Evolutionary conservation across 805 yeast species (phyloP).

Genomic region (Pichia ethanolica): DNA sequence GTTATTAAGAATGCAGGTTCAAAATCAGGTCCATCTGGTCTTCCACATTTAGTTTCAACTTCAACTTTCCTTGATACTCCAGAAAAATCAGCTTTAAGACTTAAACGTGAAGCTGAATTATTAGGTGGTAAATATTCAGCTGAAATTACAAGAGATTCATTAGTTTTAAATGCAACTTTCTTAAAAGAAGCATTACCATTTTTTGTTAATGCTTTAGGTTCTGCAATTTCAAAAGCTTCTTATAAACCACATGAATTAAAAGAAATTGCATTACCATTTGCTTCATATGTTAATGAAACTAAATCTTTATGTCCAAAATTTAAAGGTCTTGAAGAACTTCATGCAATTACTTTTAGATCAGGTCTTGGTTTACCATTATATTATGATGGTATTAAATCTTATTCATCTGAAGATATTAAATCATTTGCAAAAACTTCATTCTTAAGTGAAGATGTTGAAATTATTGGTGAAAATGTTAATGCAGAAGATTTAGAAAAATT

Average conservation of each 20-base stretch:
- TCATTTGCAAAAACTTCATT: constrained; percentile 60
- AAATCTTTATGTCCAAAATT: constrained; percentile 45
- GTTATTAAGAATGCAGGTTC: constrained; percentile 81
- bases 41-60: constrained; percentile 77
- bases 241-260: constrained; percentile 77
- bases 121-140: constrained; percentile 78
- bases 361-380: constrained; percentile 83
- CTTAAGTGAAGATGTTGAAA: constrained; percentile 61
- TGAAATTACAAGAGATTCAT: constrained; percentile 72
- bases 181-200: constrained; percentile 85
- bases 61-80: constrained; percentile 79
- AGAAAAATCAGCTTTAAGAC: constrained; percentile 80
- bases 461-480: constrained; percentile 68
- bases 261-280: constrained; percentile 79
- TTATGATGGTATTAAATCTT: constrained; percentile 56
- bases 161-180: constrained; percentile 74
- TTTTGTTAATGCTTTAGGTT: constrained; percentile 79
- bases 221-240: constrained; percentile 59
- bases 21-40: constrained; percentile 66
- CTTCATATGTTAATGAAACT: constrained; percentile 51
- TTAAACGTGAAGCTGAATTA: constrained; percentile 90
- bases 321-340: constrained; percentile 70
- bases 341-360: constrained; percentile 71
- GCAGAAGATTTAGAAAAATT: constrained; percentile 63
- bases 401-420: constrained; percentile 57